phyloP scores from a whole-genome alignment of 495 filamentous ascomycete species.

The Lophium mytilinum region DNA sequence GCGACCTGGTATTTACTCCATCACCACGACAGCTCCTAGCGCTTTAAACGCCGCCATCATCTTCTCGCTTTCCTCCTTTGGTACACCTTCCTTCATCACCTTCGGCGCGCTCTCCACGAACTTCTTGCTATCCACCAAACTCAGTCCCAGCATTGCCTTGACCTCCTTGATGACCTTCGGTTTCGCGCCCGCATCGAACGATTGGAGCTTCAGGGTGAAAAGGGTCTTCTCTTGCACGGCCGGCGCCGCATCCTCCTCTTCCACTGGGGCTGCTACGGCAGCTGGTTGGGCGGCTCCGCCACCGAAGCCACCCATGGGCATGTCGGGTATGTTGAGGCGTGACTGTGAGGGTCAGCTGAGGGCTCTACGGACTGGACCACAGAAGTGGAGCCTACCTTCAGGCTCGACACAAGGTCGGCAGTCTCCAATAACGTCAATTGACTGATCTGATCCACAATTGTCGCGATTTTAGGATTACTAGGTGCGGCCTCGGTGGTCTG shows the following conservation, averaged over 20 bases:
- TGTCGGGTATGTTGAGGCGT: slow-evolving; percentile 94
- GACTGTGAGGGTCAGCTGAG: slow-evolving; percentile 46
- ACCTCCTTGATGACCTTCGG: slow-evolving; percentile 99
- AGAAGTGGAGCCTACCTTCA: slow-evolving; percentile 57
- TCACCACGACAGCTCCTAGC: slow-evolving; percentile 73
- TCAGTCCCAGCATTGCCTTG: slow-evolving; percentile 89
- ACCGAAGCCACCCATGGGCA: slow-evolving; percentile 82
- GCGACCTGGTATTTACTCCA: slow-evolving; percentile 57
- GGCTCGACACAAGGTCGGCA: slow-evolving; percentile 79
- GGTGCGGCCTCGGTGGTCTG: slow-evolving; percentile 59
- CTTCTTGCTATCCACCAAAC: slow-evolving; percentile 99
- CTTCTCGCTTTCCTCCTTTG: slow-evolving; percentile 99
- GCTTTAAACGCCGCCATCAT: slow-evolving; percentile 89
- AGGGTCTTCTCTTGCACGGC: slow-evolving; percentile 89
- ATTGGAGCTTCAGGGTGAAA: slow-evolving; percentile 87
- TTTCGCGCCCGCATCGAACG: slow-evolving; percentile 80
- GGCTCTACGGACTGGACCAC: neutral
- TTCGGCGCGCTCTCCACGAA: slow-evolving; percentile 98
- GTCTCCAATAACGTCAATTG: slow-evolving; percentile 96
- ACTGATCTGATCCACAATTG: slow-evolving; percentile 96
- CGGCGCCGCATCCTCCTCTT: slow-evolving; percentile 77
- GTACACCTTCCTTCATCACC: slow-evolving; percentile 94
- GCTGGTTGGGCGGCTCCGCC: slow-evolving; percentile 47
- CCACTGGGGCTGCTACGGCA: slow-evolving; percentile 51
- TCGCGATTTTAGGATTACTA: slow-evolving; percentile 74